Base-by-base conservation (phyloP, 2,329 filamentous ascomycete species). In the Colletotrichum truncatum region DNA sequence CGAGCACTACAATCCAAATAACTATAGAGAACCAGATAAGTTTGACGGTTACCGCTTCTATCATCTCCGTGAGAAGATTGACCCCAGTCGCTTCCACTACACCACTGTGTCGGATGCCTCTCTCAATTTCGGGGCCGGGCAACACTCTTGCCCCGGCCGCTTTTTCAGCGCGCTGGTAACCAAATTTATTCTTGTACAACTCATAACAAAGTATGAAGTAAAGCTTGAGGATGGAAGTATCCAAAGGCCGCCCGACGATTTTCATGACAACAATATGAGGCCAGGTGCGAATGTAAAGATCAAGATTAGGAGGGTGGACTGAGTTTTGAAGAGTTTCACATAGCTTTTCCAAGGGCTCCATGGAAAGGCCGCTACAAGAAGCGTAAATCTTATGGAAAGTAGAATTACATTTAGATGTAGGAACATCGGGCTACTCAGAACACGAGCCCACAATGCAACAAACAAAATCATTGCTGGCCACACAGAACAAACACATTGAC, bases 91-190 rank as follows among this genome's bases (percentile, higher is more conserved):
- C 2, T 53, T 53, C 21, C 51, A 53, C 4, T 53, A 53, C n/a
- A 32, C 51, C 4, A 38, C 51, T 4, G 51, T 53, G 6, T 53
- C 51, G 21, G 51, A 53, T 26, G 39, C 11, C 6, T 18, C 51
- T 12, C 51, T 53, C 1, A 11, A 23, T 2, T 53, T 53, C 6
- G 51, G 51, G 0, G 51, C 51, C 10, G 51, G 51, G 1, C 18
- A 25, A 53, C 51, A 53, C 23, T 30, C 51, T 12, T 53, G 51
- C 7, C 51, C 51, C 5, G 51, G 51, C 18, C 51, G 51, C 3
- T 53, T 53, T 21, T 23, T 53, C 5, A 53, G 32, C 9, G 51
- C 51, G 1, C 16, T 53, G 2, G 23, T 53, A 1, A 39, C 39
- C 18, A 53, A 53, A 6, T 39, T 53, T 4, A 38, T 53, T n/a